Conservation (phyloP, 345 rosid species). For the Odontarrhena argentea region DNA sequence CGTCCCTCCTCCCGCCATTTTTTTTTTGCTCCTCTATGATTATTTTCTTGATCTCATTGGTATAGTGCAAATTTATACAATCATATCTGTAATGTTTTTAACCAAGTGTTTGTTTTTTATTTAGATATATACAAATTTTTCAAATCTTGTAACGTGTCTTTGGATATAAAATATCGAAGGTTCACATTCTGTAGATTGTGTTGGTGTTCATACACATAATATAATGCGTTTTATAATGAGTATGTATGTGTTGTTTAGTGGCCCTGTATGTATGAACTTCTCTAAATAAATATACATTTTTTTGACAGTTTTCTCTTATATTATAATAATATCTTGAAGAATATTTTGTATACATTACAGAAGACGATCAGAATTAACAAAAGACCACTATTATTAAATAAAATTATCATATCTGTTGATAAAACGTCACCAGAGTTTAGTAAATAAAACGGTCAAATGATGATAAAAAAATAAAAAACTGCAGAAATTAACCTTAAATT, state of each 20-base stretch:
- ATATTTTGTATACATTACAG: background rate
- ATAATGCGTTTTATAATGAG: background rate
- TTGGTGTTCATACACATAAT: background rate
- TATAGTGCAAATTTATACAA: background rate
- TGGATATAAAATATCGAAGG: background rate
- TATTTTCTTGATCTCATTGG: constrained; percentile 17
- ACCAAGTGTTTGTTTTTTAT: too few relatives aligned
- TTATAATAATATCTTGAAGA: background rate
- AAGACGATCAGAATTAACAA: constrained; percentile 14
- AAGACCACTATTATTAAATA: too few relatives aligned
- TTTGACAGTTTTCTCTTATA: too few relatives aligned
- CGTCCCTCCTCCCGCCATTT: constrained; percentile 61
- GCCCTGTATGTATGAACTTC: constrained; percentile 7
- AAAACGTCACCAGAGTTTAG: too few relatives aligned
- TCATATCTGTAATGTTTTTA: too few relatives aligned
- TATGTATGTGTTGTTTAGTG: too few relatives aligned
- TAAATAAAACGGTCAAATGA: too few relatives aligned
- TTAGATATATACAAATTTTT: too few relatives aligned
- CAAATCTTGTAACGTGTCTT: constrained; percentile 23
- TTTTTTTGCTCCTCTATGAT: background rate
- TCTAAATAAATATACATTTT: background rate
- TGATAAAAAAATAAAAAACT: too few relatives aligned
- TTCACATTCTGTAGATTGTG: constrained; percentile 1
- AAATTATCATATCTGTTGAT: too few relatives aligned
- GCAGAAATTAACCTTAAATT: too few relatives aligned